Percentiles rank a stretch among this genome's conserved stretches.
Evolutionary conservation across 805 yeast genomes (phyloP).

Genomic region (Wickerhamiella dianesei): DNA sequence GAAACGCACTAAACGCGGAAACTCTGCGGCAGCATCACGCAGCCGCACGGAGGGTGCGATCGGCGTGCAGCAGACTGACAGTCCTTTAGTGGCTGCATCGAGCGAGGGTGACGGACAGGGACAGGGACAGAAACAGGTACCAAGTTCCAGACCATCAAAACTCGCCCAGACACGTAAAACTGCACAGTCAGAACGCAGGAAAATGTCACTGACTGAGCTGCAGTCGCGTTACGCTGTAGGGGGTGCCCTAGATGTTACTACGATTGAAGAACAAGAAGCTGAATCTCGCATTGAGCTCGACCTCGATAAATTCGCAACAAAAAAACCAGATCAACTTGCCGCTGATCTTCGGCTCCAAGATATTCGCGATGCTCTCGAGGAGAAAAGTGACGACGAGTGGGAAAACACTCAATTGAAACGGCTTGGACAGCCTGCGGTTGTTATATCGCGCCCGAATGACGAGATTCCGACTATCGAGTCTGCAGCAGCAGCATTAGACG

Average conservation of each 20-base stretch:
- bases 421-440: not conserved
- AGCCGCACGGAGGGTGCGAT: too few relatives aligned
- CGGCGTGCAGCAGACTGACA: too few relatives aligned
- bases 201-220: not conserved
- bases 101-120: not conserved
- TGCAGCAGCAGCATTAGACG: not conserved
- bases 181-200: not conserved
- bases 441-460: not conserved
- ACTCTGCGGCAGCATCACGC: not conserved
- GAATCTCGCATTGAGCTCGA: too few relatives aligned
- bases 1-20: conserved; percentile 8
- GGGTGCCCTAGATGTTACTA: not conserved
- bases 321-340: too few relatives aligned
- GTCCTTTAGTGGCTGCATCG: not conserved
- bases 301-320: not conserved
- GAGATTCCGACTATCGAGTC: not conserved
- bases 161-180: not conserved
- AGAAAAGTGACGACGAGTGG: not conserved
- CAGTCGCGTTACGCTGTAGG: not conserved
- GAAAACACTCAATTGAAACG: not conserved
- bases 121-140: not conserved
- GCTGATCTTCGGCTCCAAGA: not conserved
- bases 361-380: not conserved
- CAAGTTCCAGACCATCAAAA: not conserved
- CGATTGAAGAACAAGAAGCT: too few relatives aligned